Base-by-base conservation (phyloP, 2,329 filamentous ascomycete species). In the Ophiostoma quercus region DNA sequence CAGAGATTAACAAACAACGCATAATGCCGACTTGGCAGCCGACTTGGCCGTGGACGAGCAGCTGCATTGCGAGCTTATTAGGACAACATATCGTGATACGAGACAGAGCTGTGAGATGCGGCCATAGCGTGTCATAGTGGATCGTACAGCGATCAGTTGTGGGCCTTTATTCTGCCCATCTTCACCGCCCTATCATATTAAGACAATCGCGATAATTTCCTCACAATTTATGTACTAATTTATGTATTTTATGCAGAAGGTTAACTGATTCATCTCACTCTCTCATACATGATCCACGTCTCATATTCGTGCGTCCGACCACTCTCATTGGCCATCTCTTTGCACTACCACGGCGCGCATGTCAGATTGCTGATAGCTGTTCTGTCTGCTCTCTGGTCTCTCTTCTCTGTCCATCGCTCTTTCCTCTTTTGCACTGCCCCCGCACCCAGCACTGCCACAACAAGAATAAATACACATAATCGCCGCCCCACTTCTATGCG, bases 401-500 rank as follows among this genome's bases (percentile, higher is more conserved):
- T 29, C 25, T 29, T 29, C 25, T 29, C 25, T 29, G 25, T 29
- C 25, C 25, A 54, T 54, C 47, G 47, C 47, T 57, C 51, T 25
- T 57, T 57, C 51, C 51, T 57, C 51, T 57, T 57, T 57, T n/a
- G 39, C 63, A 41, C n/a, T 29, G 63, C 34, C 63, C 34, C 43
- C 43, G 43, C 22, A 25, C 41, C 66, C 3, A 67, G 25, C 41
- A 67, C 66, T 62, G 57, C 57, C 57, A 62, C 57, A 62, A 62
- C 12, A 19, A 32, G 25, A 62, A 32, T 32, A 62, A 62, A 57
- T 57, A 57, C 25, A 60, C 25, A 62, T 57, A 32, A 29, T 39
- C n/a, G 19, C 32, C 66, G 43, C 54, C 60, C 47, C 41, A 47
- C 43, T 66, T 70, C 62, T 68, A 67, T 72, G 71, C 71, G 77